phyloP scores from a whole-genome alignment of 1,139 yeast species.

The Wickerhamomyces sp. region DNA sequence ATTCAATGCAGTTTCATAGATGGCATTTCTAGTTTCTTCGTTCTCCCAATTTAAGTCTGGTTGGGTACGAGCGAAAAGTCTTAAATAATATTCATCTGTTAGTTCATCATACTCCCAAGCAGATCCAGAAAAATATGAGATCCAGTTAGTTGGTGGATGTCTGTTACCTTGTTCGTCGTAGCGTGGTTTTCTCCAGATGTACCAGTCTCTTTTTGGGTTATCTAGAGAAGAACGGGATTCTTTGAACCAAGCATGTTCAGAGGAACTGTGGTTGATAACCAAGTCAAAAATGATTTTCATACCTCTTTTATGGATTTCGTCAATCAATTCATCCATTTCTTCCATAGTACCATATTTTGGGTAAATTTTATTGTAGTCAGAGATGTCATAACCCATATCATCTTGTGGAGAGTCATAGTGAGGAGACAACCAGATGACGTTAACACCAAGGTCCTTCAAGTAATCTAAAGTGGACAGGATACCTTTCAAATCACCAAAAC shows the following conservation, averaged over 20 bases:
- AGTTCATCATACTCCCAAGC: conserved; percentile 54
- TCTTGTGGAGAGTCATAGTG: conserved; percentile 56
- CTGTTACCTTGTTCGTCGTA: conserved; percentile 44
- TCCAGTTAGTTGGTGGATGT: conserved; percentile 56
- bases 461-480: conserved; percentile 49
- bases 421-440: conserved; percentile 55
- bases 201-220: conserved; percentile 60
- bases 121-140: conserved; percentile 45
- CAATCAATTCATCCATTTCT: conserved; percentile 46
- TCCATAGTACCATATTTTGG: conserved; percentile 50
- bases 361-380: conserved; percentile 47
- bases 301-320: conserved; percentile 44
- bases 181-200: conserved; percentile 49
- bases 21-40: conserved; percentile 45
- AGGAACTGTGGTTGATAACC: conserved; percentile 56
- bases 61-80: conserved; percentile 47
- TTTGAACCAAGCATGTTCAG: conserved; percentile 54
- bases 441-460: conserved; percentile 46
- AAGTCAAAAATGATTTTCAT: conserved; percentile 51
- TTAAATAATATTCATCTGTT: conserved; percentile 51
- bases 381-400: conserved; percentile 62
- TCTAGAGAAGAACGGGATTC: conserved; percentile 47
- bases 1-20: conserved; percentile 43
- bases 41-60: conserved; percentile 63
- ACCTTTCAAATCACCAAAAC: conserved; percentile 54